Conservation (phyloP, 2,329 filamentous ascomycete species). For the Colletotrichum sp. region DNA sequence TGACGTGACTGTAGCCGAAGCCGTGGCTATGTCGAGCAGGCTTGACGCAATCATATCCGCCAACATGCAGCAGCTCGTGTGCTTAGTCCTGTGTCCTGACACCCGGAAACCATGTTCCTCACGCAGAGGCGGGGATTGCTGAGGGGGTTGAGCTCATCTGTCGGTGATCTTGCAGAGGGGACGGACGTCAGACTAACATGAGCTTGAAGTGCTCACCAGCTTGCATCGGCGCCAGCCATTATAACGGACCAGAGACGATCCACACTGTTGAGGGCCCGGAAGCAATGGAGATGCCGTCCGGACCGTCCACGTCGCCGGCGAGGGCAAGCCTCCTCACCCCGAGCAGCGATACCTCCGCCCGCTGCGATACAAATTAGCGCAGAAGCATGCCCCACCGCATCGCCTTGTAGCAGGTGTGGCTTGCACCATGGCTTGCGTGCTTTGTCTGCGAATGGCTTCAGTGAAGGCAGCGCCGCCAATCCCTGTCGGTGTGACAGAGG, state of each 20-base stretch:
- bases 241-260: not conserved
- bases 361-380: not conserved
- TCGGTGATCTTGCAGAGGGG: not conserved
- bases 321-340: not conserved
- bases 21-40: not conserved
- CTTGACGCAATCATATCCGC: conserved; percentile 1
- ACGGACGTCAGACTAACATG: not conserved
- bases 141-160: not conserved
- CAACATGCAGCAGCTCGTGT: not conserved
- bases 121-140: not conserved
- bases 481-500: conserved; percentile 1
- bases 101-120: not conserved
- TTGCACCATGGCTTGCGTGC: conserved; percentile 11
- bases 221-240: not conserved
- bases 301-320: not conserved
- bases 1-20: not conserved
- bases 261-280: not conserved
- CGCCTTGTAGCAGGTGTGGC: conserved; percentile 7
- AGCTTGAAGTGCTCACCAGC: not conserved
- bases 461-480: not conserved
- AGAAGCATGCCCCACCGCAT: not conserved
- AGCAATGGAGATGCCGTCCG: not conserved
- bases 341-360: not conserved
- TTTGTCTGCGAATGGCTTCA: conserved; percentile 14
- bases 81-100: not conserved